A percentile compares a stretch with the other conserved stretches of the same genome.
Conservation (phyloP, 2,329 filamentous ascomycete species). For the Xylaria sp. region DNA sequence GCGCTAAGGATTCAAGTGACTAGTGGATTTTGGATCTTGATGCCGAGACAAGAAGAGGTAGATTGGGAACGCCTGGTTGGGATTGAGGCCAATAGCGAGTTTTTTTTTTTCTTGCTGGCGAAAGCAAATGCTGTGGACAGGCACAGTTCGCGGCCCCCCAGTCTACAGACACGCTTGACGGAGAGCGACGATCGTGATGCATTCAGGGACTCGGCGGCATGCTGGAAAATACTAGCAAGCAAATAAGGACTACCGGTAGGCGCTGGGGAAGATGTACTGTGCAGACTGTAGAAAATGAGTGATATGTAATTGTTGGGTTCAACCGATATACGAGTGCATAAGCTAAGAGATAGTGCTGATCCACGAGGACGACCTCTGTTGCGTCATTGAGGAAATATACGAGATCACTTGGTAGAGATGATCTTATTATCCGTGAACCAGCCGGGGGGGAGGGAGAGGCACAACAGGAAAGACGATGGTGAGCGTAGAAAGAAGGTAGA, state of each 20-base stretch:
- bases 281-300: background rate
- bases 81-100: slow-evolving; percentile 39
- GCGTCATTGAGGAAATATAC: background rate
- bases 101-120: slow-evolving; percentile 36
- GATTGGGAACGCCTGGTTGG: slow-evolving; percentile 43
- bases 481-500: slow-evolving; percentile 12
- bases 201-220: slow-evolving; percentile 47
- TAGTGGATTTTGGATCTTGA: slow-evolving; percentile 12
- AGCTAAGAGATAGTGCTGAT: background rate
- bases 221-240: slow-evolving; percentile 34
- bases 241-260: background rate
- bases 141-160: slow-evolving; percentile 41
- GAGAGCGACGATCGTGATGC: slow-evolving; percentile 45
- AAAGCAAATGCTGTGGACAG: slow-evolving; percentile 38
- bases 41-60: slow-evolving; percentile 15
- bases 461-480: slow-evolving; percentile 1
- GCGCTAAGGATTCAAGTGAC: slow-evolving; percentile 22
- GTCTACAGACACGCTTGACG: slow-evolving; percentile 42
- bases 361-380: background rate
- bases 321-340: background rate
- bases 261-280: background rate
- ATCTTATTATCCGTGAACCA: background rate
- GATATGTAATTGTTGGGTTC: background rate
- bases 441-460: background rate
- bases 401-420: background rate